Evolutionary conservation across 2,329 filamentous ascomycete species (phyloP).

Genomic region (Aureobasidium zeae): DNA sequence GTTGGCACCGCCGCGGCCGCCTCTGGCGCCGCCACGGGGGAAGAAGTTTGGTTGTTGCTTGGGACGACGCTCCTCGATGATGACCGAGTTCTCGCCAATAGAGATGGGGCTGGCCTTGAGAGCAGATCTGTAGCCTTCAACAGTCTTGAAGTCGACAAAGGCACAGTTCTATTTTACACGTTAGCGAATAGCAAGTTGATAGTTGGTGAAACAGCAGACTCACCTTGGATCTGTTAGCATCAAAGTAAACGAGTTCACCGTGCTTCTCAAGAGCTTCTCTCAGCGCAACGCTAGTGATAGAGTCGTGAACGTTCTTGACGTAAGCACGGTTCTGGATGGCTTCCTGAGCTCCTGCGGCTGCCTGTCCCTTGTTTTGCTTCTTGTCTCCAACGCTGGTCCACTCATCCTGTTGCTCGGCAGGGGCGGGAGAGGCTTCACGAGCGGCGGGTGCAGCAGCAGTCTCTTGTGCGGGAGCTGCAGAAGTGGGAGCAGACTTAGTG

Average conservation of each 20-base stretch:
- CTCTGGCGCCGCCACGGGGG: constrained; percentile 32
- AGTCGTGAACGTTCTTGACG: constrained; percentile 91
- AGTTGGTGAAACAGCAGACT: background rate
- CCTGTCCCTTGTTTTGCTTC: constrained; percentile 66
- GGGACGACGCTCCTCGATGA: constrained; percentile 79
- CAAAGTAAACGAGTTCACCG: constrained; percentile 54
- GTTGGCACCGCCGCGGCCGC: constrained; percentile 33
- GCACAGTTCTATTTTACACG: constrained; percentile 66
- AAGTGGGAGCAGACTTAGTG: constrained; percentile 25
- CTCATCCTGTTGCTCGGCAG: constrained; percentile 48
- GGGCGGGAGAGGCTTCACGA: constrained; percentile 29
- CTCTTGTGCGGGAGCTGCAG: constrained; percentile 20
- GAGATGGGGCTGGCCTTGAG: constrained; percentile 75
- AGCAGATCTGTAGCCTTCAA: constrained; percentile 74
- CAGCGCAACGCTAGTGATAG: constrained; percentile 67
- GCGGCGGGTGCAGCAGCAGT: constrained; percentile 30
- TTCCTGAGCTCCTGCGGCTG: constrained; percentile 57
- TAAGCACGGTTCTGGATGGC: constrained; percentile 73
- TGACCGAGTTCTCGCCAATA: constrained; percentile 71
- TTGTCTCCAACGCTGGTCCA: constrained; percentile 82
- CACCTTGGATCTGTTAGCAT: constrained; percentile 67
- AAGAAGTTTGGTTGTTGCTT: constrained; percentile 31
- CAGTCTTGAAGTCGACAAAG: constrained; percentile 83
- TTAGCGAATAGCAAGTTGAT: background rate
- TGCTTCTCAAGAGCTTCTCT: constrained; percentile 61